Conservation (phyloP, 2,329 filamentous ascomycete genomes). For the Teratosphaeria zuluensis region DNA sequence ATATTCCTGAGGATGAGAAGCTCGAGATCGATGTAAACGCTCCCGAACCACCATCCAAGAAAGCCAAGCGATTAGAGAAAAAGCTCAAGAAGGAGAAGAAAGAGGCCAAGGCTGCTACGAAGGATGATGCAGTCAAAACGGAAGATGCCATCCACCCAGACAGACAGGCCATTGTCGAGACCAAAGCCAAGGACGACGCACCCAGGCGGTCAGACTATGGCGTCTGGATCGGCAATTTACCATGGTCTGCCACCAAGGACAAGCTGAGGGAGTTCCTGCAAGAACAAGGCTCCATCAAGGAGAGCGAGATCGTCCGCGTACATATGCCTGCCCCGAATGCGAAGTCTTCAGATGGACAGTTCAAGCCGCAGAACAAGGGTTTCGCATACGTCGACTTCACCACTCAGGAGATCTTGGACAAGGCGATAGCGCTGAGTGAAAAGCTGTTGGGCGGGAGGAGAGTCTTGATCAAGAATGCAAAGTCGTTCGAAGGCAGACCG, state of each 20-base stretch:
- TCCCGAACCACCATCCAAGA: conserved; percentile 94
- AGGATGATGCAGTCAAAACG: conserved; percentile 16
- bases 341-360: conserved; percentile 26
- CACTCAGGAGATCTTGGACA: conserved; percentile 55
- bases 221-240: conserved; percentile 92
- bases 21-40: conserved; percentile 82
- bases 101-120: conserved; percentile 1
- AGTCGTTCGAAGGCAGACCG: conserved; percentile 82
- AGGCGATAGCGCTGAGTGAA: conserved; percentile 81
- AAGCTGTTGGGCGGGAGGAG: conserved; percentile 65
- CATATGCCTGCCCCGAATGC: conserved; percentile 57
- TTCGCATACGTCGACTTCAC: conserved; percentile 95
- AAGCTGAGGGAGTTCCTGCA: conserved; percentile 75
- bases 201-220: conserved; percentile 61
- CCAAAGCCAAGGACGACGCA: conserved; percentile 23
- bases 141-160: conserved; percentile 14
- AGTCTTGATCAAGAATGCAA: conserved; percentile 87
- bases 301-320: conserved; percentile 69
- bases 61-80: conserved; percentile 79
- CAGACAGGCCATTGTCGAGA: conserved; percentile 4
- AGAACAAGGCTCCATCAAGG: conserved; percentile 48
- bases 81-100: conserved; percentile 41
- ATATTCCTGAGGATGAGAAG: conserved; percentile 38
- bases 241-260: conserved; percentile 67
- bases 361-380: conserved; percentile 66